phyloP scores from a whole-genome alignment of 768 basidiomycete species.

The Phlebiopsis gigantea region DNA sequence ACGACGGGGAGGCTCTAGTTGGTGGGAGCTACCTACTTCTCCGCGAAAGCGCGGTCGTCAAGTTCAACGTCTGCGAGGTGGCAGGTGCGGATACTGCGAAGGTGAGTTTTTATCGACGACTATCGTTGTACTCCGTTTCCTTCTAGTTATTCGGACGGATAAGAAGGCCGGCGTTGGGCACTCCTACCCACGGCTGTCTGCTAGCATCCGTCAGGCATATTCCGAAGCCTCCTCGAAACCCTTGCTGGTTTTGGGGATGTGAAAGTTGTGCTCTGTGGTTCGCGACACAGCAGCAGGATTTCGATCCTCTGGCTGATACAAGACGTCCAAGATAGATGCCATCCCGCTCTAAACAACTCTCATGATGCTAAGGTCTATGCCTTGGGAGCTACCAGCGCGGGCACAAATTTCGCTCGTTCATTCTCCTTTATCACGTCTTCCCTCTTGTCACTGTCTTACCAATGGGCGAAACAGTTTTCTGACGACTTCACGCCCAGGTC shows the following conservation, averaged over 20 bases:
- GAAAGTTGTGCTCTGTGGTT: slow-evolving; percentile 20
- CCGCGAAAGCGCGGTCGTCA: slow-evolving; percentile 50
- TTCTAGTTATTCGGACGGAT: slow-evolving; percentile 47
- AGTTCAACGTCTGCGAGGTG: slow-evolving; percentile 44
- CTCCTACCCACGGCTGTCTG: slow-evolving; percentile 55
- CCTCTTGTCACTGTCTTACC: too few relatives aligned
- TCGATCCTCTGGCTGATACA: slow-evolving; percentile 85
- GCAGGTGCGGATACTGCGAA: slow-evolving; percentile 33
- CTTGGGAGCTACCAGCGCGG: slow-evolving; percentile 87
- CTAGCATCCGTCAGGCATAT: slow-evolving; percentile 15
- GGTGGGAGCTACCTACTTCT: slow-evolving; percentile 84
- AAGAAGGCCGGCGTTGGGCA: slow-evolving; percentile 91
- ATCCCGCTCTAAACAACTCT: slow-evolving; percentile 84
- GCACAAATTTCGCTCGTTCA: slow-evolving; percentile 45
- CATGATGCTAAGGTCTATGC: slow-evolving; percentile 61
- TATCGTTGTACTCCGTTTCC: slow-evolving; percentile 2
- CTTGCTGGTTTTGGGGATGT: slow-evolving; percentile 47
- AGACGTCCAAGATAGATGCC: slow-evolving; percentile 73
- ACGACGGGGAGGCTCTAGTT: slow-evolving; percentile 65
- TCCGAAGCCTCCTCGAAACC: slow-evolving; percentile 40
- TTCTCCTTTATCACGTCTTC: neutral
- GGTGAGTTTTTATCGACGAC: slow-evolving; percentile 45
- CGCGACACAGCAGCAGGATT: slow-evolving; percentile 28
- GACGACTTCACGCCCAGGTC: slow-evolving; percentile 32
- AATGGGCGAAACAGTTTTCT: slow-evolving; percentile 10